A percentile compares a stretch with the other conserved stretches of the same genome.
phyloP scores from a whole-genome alignment of 495 filamentous ascomycete species.

The Talaromyces nanjingensis region DNA sequence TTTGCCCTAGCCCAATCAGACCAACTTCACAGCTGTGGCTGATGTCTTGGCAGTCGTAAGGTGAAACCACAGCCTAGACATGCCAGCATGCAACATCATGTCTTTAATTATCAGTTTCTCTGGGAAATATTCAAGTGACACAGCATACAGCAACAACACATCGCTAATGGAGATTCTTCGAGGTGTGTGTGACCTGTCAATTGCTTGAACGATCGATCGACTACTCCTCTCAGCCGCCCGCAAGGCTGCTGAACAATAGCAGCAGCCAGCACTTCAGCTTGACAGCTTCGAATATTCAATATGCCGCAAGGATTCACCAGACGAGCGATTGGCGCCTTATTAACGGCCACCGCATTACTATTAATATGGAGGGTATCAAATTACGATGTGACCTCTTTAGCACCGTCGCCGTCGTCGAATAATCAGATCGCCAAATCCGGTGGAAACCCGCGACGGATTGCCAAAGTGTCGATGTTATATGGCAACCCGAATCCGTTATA shows the following conservation, averaged over 20 bases:
- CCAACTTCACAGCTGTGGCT: not conserved
- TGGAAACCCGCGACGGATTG: conserved; percentile 10
- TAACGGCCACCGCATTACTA: conserved; percentile 2
- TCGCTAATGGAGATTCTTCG: not conserved
- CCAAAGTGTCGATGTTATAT: conserved; percentile 28
- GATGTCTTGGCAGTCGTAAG: conserved; percentile 3
- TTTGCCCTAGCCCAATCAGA: not conserved
- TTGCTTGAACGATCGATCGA: not conserved
- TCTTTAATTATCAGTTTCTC: not conserved
- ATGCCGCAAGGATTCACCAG: conserved; percentile 8
- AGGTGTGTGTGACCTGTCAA: not conserved
- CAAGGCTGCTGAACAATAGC: not conserved
- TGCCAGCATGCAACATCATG: not conserved
- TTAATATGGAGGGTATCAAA: conserved; percentile 7
- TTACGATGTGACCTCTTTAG: conserved; percentile 1
- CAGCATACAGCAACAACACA: not conserved
- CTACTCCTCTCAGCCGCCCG: not conserved
- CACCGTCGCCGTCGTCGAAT: not conserved
- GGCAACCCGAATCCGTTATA: conserved; percentile 24
- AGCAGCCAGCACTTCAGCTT: not conserved
- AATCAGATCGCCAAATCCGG: not conserved
- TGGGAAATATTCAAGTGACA: not conserved
- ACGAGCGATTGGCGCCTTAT: conserved; percentile 8
- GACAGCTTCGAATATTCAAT: not conserved
- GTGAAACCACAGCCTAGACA: not conserved